A percentile compares a stretch with the other conserved stretches of the same genome.
Evolutionary conservation across 148 eudicot genomes (phyloP).

Genomic region (Fagopyrum tataricum): DNA sequence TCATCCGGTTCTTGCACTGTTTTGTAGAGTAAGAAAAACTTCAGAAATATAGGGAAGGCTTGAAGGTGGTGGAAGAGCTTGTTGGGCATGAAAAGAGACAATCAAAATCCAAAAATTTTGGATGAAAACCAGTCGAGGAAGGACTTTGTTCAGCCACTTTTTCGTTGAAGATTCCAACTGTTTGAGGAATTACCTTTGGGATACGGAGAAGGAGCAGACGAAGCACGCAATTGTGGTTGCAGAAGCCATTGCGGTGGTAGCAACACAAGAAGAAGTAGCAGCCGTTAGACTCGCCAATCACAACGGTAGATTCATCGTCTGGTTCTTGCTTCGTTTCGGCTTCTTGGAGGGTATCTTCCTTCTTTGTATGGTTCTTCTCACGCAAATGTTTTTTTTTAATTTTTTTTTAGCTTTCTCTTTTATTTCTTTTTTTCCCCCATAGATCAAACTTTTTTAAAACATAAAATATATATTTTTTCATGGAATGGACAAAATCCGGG

Average conservation of each 20-base stretch:
- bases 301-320: constrained; percentile 32
- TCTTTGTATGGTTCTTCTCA: no score
- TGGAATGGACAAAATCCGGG: no score
- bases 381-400: no score
- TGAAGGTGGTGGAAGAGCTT: constrained; percentile 68
- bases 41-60: constrained; percentile 80
- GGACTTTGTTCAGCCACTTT: constrained; percentile 13
- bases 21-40: no score
- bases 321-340: no score
- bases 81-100: constrained; percentile 70
- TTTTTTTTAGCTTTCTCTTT: no score
- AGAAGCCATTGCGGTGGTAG: constrained; percentile 79
- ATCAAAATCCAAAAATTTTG: constrained; percentile 25
- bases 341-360: no score
- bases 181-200: constrained; percentile 40
- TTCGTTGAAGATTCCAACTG: constrained; percentile 26
- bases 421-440: no score
- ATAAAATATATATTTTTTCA: no score
- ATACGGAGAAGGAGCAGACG: constrained; percentile 56
- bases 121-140: constrained; percentile 25
- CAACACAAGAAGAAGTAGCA: constrained; percentile 89
- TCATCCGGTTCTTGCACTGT: no score
- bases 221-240: constrained; percentile 95
- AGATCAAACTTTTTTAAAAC: no score
- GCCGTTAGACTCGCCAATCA: constrained; percentile 77